Percentiles rank a stretch among this genome's conserved stretches.
These are phyloP conservation scores for Boletus speciosus DNA, from an alignment of 768 basidiomycete species.

Conservation along the genomic window DNA sequence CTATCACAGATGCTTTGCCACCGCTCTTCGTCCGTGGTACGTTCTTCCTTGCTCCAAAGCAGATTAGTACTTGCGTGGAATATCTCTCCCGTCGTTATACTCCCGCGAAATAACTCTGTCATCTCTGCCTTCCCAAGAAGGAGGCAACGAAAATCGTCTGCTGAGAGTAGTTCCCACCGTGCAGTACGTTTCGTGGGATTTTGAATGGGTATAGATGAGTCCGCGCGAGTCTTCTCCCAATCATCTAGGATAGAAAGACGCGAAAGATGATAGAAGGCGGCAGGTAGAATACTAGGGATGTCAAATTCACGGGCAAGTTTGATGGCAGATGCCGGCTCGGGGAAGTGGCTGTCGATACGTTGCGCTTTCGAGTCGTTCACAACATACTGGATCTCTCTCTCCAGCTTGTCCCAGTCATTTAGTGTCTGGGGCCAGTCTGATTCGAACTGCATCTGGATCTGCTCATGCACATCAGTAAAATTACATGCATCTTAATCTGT, in stretches of 20 bases:
- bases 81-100: neutral
- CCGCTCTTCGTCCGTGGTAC: neutral
- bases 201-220: neutral
- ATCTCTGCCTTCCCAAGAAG: slow-evolving; percentile 10
- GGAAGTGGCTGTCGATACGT: slow-evolving; percentile 6
- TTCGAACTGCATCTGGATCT: slow-evolving; percentile 3
- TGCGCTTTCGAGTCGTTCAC: too few species aligned
- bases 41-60: neutral
- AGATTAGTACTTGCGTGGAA: too few species aligned
- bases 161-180: slow-evolving; percentile 22
- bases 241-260: slow-evolving; percentile 17
- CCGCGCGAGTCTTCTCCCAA: slow-evolving; percentile 10
- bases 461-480: neutral
- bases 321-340: slow-evolving; percentile 33
- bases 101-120: neutral
- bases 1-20: neutral
- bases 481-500: too few species aligned
- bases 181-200: slow-evolving; percentile 16
- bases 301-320: slow-evolving; percentile 40
- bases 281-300: slow-evolving; percentile 42
- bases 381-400: neutral
- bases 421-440: slow-evolving; percentile 13
- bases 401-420: slow-evolving; percentile 10
- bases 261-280: slow-evolving; percentile 49
- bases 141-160: slow-evolving; percentile 17